Base-by-base conservation (phyloP, 768 basidiomycete genomes). In the Cystoderma amianthinum region DNA sequence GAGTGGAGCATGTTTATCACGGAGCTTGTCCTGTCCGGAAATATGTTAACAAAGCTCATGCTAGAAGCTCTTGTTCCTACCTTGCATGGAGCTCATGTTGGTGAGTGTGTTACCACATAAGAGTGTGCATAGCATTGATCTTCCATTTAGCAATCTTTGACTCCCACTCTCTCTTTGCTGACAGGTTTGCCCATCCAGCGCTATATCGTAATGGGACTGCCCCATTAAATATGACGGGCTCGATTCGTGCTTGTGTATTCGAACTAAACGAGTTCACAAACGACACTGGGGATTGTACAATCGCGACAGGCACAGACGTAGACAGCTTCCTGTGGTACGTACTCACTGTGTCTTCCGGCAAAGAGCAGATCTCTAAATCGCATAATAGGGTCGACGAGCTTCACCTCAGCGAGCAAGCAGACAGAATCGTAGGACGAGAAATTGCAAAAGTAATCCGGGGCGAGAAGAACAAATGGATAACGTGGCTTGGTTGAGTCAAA, bases 281-380 rank as follows among this genome's bases (percentile, higher is more conserved):
- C 10, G 54, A 54, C 21, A 41, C 50, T 2, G 55, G 56, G 3
- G 54, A 39, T 16, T 71, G 67, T 48, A 64, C 64, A 1, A 48
- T 56, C 32, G 65, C 61, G 1, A 54, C 61, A 13, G 75, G 74
- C 0, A 56, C 66, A 0, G 78, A 61, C 13, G 51, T 59, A 11
- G 80, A 81, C 47, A 81, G 80, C 51, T 82, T 69, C 61, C 53
- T 80, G 34, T 82, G 80, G 80, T 78, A 2, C 17, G 13, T 34
- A 9, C 15, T 36, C 9, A 17, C n/a, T 17, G 6, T 30, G 10
- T 9, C 9, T n/a, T 6, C 16, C 9, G 9, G 34, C 7, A 9
- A 16, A 36, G 9, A 16, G 16, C 7, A 17, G 9, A 7, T 19
- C 25, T n/a, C n/a, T n/a, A n/a, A n/a, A 28, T 28, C 7, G n/a